Conservation (phyloP, 1,139 yeast genomes). For the Kodamaea sp. region DNA sequence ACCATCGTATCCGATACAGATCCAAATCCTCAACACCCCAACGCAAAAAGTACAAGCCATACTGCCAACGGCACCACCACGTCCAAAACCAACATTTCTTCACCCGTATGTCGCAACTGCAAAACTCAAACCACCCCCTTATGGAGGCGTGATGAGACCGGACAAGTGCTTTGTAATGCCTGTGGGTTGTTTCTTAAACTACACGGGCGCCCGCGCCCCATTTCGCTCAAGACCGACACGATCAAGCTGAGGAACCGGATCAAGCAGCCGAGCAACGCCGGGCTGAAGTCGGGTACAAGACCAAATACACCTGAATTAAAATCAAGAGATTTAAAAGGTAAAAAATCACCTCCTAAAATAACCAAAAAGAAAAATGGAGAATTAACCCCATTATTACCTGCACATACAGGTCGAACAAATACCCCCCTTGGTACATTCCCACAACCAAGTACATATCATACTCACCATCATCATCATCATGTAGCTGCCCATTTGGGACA, state of each 20-base stretch:
- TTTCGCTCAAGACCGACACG: conserved; percentile 84
- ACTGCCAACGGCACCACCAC: conserved; percentile 44
- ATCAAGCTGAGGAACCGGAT: conserved; percentile 86
- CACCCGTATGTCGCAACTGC: conserved; percentile 86
- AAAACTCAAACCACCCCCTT: conserved; percentile 89
- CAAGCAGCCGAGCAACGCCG: conserved; percentile 29
- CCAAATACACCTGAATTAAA: conserved; percentile 48
- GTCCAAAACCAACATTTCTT: conserved; percentile 47
- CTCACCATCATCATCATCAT: conserved; percentile 23
- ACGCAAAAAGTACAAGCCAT: conserved; percentile 28
- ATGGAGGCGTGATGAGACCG: conserved; percentile 93
- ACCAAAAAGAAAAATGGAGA: conserved; percentile 23
- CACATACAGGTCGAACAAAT: conserved; percentile 8
- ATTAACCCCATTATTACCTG: conserved; percentile 33
- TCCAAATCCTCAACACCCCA: conserved; percentile 16
- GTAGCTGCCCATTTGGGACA: conserved; percentile 19
- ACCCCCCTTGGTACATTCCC: conserved; percentile 9
- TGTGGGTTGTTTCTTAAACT: conserved; percentile 88
- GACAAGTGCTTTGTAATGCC: conserved; percentile 91
- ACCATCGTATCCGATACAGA: conserved; percentile 8
- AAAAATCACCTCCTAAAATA: conserved; percentile 30
- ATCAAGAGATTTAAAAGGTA: conserved; percentile 31
- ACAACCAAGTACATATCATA: conserved; percentile 12
- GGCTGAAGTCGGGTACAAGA: conserved; percentile 14
- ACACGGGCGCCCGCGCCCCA: conserved; percentile 91